phyloP scores from a whole-genome alignment of 495 filamentous ascomycete genomes.

The Choiromyces venosus region DNA sequence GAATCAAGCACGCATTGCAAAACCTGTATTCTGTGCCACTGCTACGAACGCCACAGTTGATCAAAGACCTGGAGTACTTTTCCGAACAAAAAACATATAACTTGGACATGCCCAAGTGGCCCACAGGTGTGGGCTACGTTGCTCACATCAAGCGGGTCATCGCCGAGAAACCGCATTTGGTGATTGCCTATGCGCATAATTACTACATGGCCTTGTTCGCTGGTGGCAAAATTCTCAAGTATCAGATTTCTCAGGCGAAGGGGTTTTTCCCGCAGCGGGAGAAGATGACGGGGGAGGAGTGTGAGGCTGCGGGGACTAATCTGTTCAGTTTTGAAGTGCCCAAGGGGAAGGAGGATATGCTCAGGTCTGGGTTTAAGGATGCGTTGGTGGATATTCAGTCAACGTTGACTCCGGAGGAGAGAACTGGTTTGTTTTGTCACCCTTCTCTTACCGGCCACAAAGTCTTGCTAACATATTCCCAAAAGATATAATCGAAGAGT shows the following conservation, averaged over 20 bases:
- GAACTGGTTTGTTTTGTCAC: conserved; percentile 20
- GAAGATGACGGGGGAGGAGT: conserved; percentile 22
- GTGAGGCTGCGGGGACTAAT: conserved; percentile 22
- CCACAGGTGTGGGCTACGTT: conserved; percentile 12
- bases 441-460: not conserved
- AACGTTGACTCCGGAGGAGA: conserved; percentile 28
- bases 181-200: conserved; percentile 39
- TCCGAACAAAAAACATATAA: conserved; percentile 12
- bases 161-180: conserved; percentile 29
- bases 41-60: conserved; percentile 22
- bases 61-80: conserved; percentile 30
- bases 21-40: conserved; percentile 28
- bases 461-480: not conserved
- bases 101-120: not conserved
- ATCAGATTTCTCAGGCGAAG: conserved; percentile 25
- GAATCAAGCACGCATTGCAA: conserved; percentile 24
- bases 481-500: conserved; percentile 37
- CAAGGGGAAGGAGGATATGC: conserved; percentile 19
- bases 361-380: conserved; percentile 29
- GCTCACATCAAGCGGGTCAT: conserved; percentile 25
- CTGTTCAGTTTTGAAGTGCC: conserved; percentile 38
- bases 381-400: conserved; percentile 22
- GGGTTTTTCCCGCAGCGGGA: conserved; percentile 32
- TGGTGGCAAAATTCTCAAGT: conserved; percentile 36
- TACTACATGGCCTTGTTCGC: conserved; percentile 42